Percentiles rank a stretch among this genome's conserved stretches.
phyloP scores from a whole-genome alignment of 768 basidiomycete species.

The Scleroderma citrinum region DNA sequence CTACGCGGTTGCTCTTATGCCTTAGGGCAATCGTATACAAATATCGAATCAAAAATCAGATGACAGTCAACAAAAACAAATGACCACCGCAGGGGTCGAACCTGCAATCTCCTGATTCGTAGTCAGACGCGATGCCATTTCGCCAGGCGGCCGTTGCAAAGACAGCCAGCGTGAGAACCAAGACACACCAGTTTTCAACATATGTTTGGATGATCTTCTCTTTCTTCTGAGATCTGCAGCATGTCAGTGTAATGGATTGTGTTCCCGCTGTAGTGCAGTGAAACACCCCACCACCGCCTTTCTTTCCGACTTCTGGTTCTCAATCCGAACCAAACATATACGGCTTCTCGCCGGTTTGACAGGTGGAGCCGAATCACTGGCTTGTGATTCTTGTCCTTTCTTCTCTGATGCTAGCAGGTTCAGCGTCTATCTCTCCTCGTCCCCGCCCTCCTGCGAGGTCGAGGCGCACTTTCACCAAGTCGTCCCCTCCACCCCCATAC shows the following conservation, averaged over 20 bases:
- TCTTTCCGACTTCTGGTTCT: neutral
- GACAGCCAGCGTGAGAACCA: neutral
- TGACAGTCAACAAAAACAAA: constrained; percentile 6
- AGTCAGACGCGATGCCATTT: constrained; percentile 93
- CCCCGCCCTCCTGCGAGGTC: constrained; percentile 68
- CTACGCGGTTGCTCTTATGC: too few relatives aligned
- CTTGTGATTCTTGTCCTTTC: neutral
- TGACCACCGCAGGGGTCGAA: constrained; percentile 38
- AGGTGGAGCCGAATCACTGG: neutral
- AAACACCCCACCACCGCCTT: neutral
- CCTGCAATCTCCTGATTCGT: constrained; percentile 33
- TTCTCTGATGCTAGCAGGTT: constrained; percentile 30
- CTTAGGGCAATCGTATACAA: too few relatives aligned
- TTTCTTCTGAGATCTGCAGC: too few relatives aligned
- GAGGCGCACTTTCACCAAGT: constrained; percentile 41
- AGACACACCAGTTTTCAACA: neutral
- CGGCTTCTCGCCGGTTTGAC: neutral
- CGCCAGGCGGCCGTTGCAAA: constrained; percentile 65
- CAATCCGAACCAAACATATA: too few relatives aligned
- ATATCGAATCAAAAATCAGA: too few relatives aligned
- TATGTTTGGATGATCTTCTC: too few relatives aligned
- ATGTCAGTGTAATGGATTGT: too few relatives aligned
- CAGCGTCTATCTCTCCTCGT: constrained; percentile 39
- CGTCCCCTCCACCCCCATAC: constrained; percentile 55
- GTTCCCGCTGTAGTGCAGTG: too few relatives aligned